Conservation (phyloP, 163 green algal species). For the Scenedesmus sp. region DNA sequence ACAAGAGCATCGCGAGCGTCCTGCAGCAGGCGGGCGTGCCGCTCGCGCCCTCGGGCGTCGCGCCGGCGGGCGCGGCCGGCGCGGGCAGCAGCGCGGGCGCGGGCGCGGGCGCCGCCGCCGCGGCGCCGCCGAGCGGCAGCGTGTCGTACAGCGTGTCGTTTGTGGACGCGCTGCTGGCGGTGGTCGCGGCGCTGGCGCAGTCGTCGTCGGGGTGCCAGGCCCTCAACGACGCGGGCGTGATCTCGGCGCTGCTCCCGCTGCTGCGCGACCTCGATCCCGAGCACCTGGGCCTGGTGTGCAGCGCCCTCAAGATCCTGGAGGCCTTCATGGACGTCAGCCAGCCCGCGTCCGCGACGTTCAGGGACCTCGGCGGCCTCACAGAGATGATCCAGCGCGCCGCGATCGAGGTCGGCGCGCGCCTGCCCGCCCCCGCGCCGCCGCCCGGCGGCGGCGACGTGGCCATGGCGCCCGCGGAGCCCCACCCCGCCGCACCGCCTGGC, state of each 20-base stretch:
- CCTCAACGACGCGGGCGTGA: slow-evolving; percentile 82
- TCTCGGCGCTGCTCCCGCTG: slow-evolving; percentile 87
- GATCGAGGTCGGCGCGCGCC: slow-evolving; percentile 62
- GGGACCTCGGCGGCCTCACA: slow-evolving; percentile 81
- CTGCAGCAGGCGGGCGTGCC: slow-evolving; percentile 36
- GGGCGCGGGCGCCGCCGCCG: neutral
- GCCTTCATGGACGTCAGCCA: slow-evolving; percentile 88
- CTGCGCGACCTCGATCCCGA: slow-evolving; percentile 64
- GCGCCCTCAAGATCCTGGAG: slow-evolving; percentile 86
- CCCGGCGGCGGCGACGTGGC: slow-evolving; percentile 3
- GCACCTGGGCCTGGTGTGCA: slow-evolving; percentile 76
- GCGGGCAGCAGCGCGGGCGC: neutral
- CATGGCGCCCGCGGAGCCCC: slow-evolving; percentile 23
- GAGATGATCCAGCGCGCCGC: slow-evolving; percentile 79
- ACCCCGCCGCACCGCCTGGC: neutral
- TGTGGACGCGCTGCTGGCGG: slow-evolving; percentile 84
- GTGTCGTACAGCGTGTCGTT: slow-evolving; percentile 57
- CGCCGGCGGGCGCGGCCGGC: neutral
- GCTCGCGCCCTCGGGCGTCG: neutral
- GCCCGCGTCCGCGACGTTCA: slow-evolving; percentile 71
- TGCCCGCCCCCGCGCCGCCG: neutral
- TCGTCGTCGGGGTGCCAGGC: slow-evolving; percentile 64
- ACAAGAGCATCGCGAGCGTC: slow-evolving; percentile 49
- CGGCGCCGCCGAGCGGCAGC: neutral
- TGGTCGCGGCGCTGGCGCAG: slow-evolving; percentile 79